Conservation (phyloP, 2,329 filamentous ascomycete genomes). For the Penicillium sp. region DNA sequence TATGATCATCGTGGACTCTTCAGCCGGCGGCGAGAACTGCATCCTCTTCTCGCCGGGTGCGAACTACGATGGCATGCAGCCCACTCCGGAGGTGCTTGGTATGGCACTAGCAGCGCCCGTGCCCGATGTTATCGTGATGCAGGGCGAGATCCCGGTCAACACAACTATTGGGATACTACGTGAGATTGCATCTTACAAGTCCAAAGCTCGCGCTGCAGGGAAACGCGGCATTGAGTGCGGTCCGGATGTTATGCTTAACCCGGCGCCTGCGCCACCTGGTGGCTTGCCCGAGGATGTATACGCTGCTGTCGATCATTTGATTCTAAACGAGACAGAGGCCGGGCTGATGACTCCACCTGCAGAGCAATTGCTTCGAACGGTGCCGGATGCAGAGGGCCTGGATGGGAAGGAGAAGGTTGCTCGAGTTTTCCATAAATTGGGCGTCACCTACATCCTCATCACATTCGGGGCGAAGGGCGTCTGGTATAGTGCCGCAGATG, state of each 20-base stretch:
- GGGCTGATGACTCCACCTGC: conserved; percentile 63
- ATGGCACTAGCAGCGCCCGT: conserved; percentile 38
- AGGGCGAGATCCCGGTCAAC: conserved; percentile 70
- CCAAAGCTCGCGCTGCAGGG: conserved; percentile 45
- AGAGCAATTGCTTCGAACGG: conserved; percentile 27
- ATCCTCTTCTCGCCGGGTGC: conserved; percentile 72
- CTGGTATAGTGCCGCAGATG: conserved; percentile 58
- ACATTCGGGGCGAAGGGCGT: conserved; percentile 82
- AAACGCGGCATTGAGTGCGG: conserved; percentile 35
- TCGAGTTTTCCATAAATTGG: conserved; percentile 62
- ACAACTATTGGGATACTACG: conserved; percentile 63
- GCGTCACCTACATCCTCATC: conserved; percentile 74
- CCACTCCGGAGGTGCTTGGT: conserved; percentile 39
- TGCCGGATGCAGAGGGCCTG: conserved; percentile 36
- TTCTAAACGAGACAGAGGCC: conserved; percentile 90
- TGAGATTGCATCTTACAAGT: conserved; percentile 32
- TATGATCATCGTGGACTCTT: conserved; percentile 72
- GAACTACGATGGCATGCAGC: conserved; percentile 54
- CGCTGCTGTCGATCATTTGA: conserved; percentile 67
- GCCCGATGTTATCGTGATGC: conserved; percentile 68
- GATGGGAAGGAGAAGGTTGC: conserved; percentile 57
- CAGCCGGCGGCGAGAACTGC: conserved; percentile 67
- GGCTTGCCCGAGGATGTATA: conserved; percentile 66
- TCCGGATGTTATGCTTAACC: conserved; percentile 75
- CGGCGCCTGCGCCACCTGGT: conserved; percentile 78